Evolutionary conservation across 805 yeast species (phyloP).

Genomic region (Suhomyces vadensis): DNA sequence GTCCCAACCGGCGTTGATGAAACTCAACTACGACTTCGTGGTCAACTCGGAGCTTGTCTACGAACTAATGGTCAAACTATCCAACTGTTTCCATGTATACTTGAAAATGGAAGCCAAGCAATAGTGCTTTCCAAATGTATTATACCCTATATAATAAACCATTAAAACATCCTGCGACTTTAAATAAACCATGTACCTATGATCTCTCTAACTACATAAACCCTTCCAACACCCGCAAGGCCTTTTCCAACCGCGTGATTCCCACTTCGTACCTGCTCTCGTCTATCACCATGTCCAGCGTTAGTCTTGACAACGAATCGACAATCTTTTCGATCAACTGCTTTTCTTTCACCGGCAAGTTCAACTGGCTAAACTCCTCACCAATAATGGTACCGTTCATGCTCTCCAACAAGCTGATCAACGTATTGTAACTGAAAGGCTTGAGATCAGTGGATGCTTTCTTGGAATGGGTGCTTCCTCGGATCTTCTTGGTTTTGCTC

Average conservation of each 20-base stretch:
- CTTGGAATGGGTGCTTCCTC: slow-evolving; percentile 7
- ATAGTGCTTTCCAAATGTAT: neutral
- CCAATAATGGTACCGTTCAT: slow-evolving; percentile 64
- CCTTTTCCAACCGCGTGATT: slow-evolving; percentile 73
- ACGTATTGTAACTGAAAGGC: slow-evolving; percentile 45
- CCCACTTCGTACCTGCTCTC: slow-evolving; percentile 81
- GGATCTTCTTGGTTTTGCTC: slow-evolving; percentile 16
- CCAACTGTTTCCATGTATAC: slow-evolving; percentile 27
- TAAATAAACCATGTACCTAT: neutral
- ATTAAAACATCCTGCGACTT: neutral
- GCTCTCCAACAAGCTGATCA: slow-evolving; percentile 54
- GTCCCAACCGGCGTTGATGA: slow-evolving; percentile 19
- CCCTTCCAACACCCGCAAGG: slow-evolving; percentile 85
- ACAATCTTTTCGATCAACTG: slow-evolving; percentile 81
- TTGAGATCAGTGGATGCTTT: slow-evolving; percentile 19
- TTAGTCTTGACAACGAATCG: slow-evolving; percentile 79
- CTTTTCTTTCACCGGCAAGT: slow-evolving; percentile 74
- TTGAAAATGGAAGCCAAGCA: slow-evolving; percentile 9
- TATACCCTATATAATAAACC: neutral
- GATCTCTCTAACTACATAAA: slow-evolving; percentile 44
- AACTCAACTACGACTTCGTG: slow-evolving; percentile 42
- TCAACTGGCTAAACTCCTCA: slow-evolving; percentile 71
- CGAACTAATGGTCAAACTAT: slow-evolving; percentile 32
- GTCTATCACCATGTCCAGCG: slow-evolving; percentile 89
- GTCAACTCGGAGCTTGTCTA: slow-evolving; percentile 27